Conservation (phyloP, 768 basidiomycete species). For the Tricholoma bakamatsutake region DNA sequence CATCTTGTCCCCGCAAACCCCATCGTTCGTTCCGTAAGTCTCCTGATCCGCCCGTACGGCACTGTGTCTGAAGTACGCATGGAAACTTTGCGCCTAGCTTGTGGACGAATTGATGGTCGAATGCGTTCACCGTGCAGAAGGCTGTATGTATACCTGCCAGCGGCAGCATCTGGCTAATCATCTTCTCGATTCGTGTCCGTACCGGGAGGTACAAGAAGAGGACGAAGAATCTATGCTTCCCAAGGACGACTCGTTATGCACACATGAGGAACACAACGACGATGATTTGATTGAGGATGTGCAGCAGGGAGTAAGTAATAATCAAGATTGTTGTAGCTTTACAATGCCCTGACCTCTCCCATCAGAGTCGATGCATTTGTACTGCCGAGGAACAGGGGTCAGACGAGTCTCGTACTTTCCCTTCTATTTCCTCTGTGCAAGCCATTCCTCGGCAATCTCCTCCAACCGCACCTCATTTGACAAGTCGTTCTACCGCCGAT, state of each 20-base stretch:
- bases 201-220: slow-evolving; percentile 37
- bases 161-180: slow-evolving; percentile 62
- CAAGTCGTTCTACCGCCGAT: not conserved
- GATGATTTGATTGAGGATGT: not conserved
- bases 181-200: slow-evolving; percentile 56
- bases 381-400: not conserved
- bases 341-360: not conserved
- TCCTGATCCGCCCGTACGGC: not conserved
- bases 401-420: not conserved
- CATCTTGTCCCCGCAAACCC: slow-evolving; percentile 66
- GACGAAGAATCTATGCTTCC: slow-evolving; percentile 30
- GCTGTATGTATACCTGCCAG: slow-evolving; percentile 61
- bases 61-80: not conserved
- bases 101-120: slow-evolving; percentile 79
- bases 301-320: not conserved
- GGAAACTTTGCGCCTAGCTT: slow-evolving; percentile 38
- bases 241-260: slow-evolving; percentile 2
- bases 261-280: slow-evolving; percentile 1
- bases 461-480: not conserved
- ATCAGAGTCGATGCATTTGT: not conserved
- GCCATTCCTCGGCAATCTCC: not conserved
- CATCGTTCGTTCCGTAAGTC: slow-evolving; percentile 67
- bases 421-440: not conserved
- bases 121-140: slow-evolving; percentile 54
- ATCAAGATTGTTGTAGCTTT: not conserved